A percentile compares a stretch with the other conserved stretches of the same genome.
Evolutionary conservation across 2,329 filamentous ascomycete genomes (phyloP).

Genomic region (Daldinia eschscholtzii): DNA sequence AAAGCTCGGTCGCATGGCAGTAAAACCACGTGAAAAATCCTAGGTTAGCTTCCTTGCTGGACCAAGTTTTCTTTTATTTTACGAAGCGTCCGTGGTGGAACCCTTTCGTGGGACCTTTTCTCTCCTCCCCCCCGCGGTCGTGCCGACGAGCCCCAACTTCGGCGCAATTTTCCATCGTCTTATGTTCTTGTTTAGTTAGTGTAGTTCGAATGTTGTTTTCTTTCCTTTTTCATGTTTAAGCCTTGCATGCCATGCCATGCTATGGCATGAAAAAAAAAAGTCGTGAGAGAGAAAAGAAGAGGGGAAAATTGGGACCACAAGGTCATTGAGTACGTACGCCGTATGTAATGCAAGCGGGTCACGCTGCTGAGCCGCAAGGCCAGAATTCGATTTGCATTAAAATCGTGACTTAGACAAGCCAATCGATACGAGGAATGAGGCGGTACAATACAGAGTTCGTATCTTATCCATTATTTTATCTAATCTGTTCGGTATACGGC

Average conservation of each 20-base stretch:
- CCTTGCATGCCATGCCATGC: background rate
- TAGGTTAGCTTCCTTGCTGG: constrained; percentile 3
- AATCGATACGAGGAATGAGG: constrained; percentile 14
- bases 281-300: background rate
- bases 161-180: constrained; percentile 19
- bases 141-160: constrained; percentile 29
- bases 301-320: constrained; percentile 3
- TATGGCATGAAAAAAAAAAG: background rate
- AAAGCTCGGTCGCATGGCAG: constrained; percentile 28
- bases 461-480: background rate
- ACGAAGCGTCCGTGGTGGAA: constrained; percentile 22
- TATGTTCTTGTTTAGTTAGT: background rate
- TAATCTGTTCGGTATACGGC: background rate
- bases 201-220: background rate
- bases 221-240: background rate
- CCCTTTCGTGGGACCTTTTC: constrained; percentile 16
- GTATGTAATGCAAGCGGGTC: constrained; percentile 17
- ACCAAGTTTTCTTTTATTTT: constrained; percentile 11
- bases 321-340: constrained; percentile 15
- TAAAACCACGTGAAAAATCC: constrained; percentile 36
- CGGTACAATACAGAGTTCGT: background rate
- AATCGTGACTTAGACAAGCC: constrained; percentile 19
- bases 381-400: constrained; percentile 23
- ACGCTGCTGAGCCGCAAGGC: constrained; percentile 35
- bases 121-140: constrained; percentile 26